Evolutionary conservation across 2,329 filamentous ascomycete species (phyloP).

Genomic region (Fusarium luffae): DNA sequence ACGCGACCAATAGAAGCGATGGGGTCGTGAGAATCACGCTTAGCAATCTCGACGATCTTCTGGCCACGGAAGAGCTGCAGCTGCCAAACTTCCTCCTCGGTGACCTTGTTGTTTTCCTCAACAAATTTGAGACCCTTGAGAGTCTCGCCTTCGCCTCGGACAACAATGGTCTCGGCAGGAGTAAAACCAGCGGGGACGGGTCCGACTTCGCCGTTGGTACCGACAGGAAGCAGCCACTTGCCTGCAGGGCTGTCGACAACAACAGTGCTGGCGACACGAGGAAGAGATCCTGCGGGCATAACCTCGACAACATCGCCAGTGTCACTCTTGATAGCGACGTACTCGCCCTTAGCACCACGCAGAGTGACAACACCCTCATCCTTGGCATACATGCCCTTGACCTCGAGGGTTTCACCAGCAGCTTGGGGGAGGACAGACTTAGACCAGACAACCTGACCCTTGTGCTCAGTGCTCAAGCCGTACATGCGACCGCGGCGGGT

Average conservation of each 20-base stretch:
- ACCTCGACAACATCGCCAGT: slow-evolving; percentile 64
- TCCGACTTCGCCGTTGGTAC: slow-evolving; percentile 59
- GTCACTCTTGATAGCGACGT: slow-evolving; percentile 64
- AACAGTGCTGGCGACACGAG: slow-evolving; percentile 55
- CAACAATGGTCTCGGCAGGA: slow-evolving; percentile 66
- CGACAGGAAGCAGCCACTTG: slow-evolving; percentile 66
- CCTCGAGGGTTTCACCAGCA: slow-evolving; percentile 68
- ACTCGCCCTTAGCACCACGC: slow-evolving; percentile 70
- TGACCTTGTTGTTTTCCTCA: slow-evolving; percentile 53
- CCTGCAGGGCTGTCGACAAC: slow-evolving; percentile 64
- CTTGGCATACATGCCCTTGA: slow-evolving; percentile 74
- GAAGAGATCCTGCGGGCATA: slow-evolving; percentile 50
- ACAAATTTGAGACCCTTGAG: slow-evolving; percentile 68
- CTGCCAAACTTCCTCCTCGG: slow-evolving; percentile 72
- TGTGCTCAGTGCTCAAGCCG: slow-evolving; percentile 79
- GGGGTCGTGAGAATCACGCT: slow-evolving; percentile 80
- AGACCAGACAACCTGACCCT: slow-evolving; percentile 82
- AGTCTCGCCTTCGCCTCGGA: slow-evolving; percentile 60
- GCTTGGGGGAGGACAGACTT: slow-evolving; percentile 69
- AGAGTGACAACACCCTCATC: slow-evolving; percentile 68
- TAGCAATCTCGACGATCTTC: slow-evolving; percentile 74
- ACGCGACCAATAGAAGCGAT: slow-evolving; percentile 96
- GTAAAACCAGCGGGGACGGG: slow-evolving; percentile 58
- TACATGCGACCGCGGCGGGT: slow-evolving; percentile 83
- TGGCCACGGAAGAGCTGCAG: slow-evolving; percentile 75